Evolutionary conservation across 1,139 yeast species (phyloP), one percentile per base, ranked within the genome.

Genomic region (Wickerhamiella pararugosa): DNA sequence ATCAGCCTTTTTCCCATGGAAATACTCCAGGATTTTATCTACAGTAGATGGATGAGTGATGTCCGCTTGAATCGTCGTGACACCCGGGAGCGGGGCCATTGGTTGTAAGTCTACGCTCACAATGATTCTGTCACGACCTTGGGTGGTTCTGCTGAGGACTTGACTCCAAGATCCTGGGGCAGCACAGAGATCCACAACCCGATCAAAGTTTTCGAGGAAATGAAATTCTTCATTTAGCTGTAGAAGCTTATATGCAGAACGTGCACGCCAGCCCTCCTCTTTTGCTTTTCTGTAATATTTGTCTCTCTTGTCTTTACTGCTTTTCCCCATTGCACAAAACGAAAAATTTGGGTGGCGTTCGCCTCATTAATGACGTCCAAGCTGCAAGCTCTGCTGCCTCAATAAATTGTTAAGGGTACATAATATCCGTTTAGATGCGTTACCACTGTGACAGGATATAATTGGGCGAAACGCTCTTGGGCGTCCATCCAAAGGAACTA

Each of bases 41-140:
- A 90, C 66, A 0, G 98, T 90, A 55, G 75, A 74, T 7, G 98
- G 97, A 59, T 90, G 96, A 4, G 98, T 90, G 51, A 90, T 90
- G 62, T 90, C 98, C 1, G 97, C 97, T 59, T 90, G 98, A 38
- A 90, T 62, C 1, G 93, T 78, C 1, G 77, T 80, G 6, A 90
- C 96, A 34, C 92, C 83, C 5, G 76, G 76, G 15, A 90, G 82
- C 1, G 97, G 97, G 0, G 94, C 78, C 94, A 90, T 90, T 7
- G 98, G 97, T 59, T 90, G 98, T 45, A 90, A 66, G 60, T 90
- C 98, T 2, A 90, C 98, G 0, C 96, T 84, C 9, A 90, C 93
- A 32, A 90, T 82, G 29, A 37, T 41, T 36, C 56, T 79, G 79
- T 43, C 42, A 6, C 32, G 86, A 30, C 48, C 60, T 37, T 43